These are phyloP conservation scores for Rhodotorula sphaerocarpa DNA, from an alignment of 768 basidiomycete species.

Conservation along the genomic window DNA sequence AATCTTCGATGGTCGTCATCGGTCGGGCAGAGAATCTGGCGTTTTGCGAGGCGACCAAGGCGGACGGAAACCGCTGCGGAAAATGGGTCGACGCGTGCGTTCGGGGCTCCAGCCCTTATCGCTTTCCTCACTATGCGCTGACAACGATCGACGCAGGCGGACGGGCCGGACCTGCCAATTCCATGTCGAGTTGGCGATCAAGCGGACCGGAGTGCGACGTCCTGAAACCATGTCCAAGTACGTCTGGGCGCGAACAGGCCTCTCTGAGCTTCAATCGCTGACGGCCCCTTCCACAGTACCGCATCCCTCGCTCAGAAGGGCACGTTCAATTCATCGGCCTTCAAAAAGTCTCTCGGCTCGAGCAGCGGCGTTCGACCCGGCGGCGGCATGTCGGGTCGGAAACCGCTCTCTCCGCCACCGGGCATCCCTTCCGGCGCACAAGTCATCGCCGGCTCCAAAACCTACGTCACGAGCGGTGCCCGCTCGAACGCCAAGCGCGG, in stretches of 20 bases:
- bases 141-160: constrained; percentile 49
- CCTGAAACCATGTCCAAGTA: constrained; percentile 82
- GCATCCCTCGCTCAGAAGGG: constrained; percentile 17
- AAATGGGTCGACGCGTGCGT: constrained; percentile 69
- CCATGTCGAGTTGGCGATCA: constrained; percentile 74
- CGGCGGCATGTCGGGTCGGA: too few relatives aligned
- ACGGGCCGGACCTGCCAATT: constrained; percentile 78
- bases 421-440: not conserved
- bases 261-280: not conserved
- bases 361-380: not conserved
- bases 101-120: not conserved
- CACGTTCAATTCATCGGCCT: not conserved
- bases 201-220: constrained; percentile 62
- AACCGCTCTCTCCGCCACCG: not conserved
- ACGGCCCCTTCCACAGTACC: constrained; percentile 50
- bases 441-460: not conserved
- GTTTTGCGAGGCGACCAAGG: constrained; percentile 65
- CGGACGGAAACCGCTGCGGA: constrained; percentile 71
- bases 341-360: constrained; percentile 12
- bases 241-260: constrained; percentile 37
- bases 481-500: not conserved
- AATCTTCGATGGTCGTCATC: constrained; percentile 68
- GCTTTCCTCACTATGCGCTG: not conserved
- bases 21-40: constrained; percentile 82
- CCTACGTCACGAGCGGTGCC: not conserved